Conservation (phyloP, 2,329 filamentous ascomycete genomes). For the Hymenoscyphus repandus region DNA sequence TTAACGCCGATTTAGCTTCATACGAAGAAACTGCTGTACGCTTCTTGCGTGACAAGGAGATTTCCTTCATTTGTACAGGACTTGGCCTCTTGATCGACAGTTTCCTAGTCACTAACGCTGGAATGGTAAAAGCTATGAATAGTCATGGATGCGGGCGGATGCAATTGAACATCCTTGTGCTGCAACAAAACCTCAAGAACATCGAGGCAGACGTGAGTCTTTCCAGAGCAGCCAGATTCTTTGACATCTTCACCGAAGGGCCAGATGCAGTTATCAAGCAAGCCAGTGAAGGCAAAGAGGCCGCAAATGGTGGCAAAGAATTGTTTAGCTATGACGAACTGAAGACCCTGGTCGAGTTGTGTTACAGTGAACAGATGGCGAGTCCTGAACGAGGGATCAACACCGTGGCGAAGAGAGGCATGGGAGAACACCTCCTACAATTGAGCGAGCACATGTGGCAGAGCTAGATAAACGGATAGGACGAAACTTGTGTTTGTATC, state of each 20-base stretch:
- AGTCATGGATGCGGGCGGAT: conserved; percentile 76
- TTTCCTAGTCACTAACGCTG: conserved; percentile 68
- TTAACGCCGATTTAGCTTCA: conserved; percentile 78
- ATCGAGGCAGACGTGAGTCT: conserved; percentile 69
- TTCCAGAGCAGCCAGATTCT: conserved; percentile 60
- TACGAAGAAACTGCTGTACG: conserved; percentile 78
- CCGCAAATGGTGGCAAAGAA: conserved; percentile 33
- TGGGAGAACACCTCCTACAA: conserved; percentile 65
- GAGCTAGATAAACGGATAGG: conserved; percentile 17
- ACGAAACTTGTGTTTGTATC: neutral
- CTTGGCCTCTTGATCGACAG: conserved; percentile 73
- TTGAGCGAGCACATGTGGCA: conserved; percentile 72
- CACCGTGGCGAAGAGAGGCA: conserved; percentile 59
- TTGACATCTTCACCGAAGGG: conserved; percentile 60
- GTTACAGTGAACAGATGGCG: conserved; percentile 60
- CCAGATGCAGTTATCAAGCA: conserved; percentile 59
- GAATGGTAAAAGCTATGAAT: conserved; percentile 77
- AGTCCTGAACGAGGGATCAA: conserved; percentile 64
- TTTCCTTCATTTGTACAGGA: conserved; percentile 69
- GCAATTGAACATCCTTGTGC: conserved; percentile 87
- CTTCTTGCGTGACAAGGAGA: conserved; percentile 67
- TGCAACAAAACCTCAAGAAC: conserved; percentile 96
- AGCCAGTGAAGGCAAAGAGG: conserved; percentile 45
- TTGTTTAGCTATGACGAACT: conserved; percentile 61
- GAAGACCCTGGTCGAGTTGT: conserved; percentile 60